Base-by-base conservation (phyloP, 768 basidiomycete genomes). In the Panaeolus papilionaceus region DNA sequence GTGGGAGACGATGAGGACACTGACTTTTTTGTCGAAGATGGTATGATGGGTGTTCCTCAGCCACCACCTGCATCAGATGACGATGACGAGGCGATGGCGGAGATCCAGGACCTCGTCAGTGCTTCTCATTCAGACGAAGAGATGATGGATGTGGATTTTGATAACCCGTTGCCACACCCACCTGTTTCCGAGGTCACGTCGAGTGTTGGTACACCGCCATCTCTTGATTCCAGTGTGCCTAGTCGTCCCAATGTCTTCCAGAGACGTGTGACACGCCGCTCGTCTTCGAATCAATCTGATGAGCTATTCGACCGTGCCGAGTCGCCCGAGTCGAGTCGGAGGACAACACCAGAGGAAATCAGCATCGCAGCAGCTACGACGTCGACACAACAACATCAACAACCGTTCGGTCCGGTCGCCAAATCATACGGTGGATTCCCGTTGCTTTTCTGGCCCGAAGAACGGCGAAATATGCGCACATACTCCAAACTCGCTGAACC, bases 341-440 rank as follows among this genome's bases (percentile, higher is more conserved):
- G 51, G 20, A 71, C 74, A 6, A 72, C 71, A 8, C 73, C 73
- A 33, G 73, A 74, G n/a, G 68, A 69, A 4, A 18, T 7, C 8
- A 37, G 37, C 28, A 47, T 62, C 42, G 47, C 16, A 40, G 64
- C 49, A 11, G 37, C 65, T 14, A 51, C 68, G 38, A 62, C 68
- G 11, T 47, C 61, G 26, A 63, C 61, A 44, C 62, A 49, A 51
- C 33, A 61, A 20, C 11, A 26, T 39, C 51, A 39, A 63, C 18
- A 18, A 40, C 47, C 45, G 38, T 49, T 58, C 33, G 54, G 54
- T 4, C 54, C 62, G n/a, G n/a, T 39, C 11, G 58, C 67, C 8
- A 74, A 74, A 67, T 67, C 71, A 1, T 75, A 74, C 61, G 81
- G 79, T 8, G 82, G 79, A 0, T 78, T 80, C 69, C 74, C 75